A percentile compares a stretch with the other conserved stretches of the same genome.
phyloP scores from a whole-genome alignment of 208 protist genomes.

The Naegleria fowleri region DNA sequence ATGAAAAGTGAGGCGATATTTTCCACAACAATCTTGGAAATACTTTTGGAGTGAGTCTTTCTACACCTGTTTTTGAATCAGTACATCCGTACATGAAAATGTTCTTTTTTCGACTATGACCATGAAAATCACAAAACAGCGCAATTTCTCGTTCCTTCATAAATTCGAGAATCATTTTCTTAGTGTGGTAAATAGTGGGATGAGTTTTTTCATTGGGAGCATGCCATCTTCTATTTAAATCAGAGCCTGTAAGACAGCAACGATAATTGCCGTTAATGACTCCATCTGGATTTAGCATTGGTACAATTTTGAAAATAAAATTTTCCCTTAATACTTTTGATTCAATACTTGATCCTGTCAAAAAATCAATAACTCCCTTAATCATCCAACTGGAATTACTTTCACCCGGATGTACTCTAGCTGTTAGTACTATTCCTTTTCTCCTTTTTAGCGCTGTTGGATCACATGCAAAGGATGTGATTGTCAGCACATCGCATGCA shows the following conservation, averaged over 20 bases:
- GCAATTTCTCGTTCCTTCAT: conserved; percentile 63
- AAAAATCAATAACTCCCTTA: conserved; percentile 82
- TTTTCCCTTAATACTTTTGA: conserved; percentile 50
- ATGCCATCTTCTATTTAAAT: conserved; percentile 90
- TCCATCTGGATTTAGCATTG: conserved; percentile 96
- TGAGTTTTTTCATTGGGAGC: conserved; percentile 57
- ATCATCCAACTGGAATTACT: conserved; percentile 89
- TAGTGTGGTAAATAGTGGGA: conserved; percentile 65
- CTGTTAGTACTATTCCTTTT: conserved; percentile 67
- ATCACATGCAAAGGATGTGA: conserved; percentile 29
- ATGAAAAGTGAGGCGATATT: conserved; percentile 33
- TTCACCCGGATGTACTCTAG: conserved; percentile 94
- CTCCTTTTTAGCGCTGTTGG: conserved; percentile 18
- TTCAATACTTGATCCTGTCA: conserved; percentile 43
- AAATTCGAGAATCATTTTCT: conserved; percentile 22
- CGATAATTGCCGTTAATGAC: conserved; percentile 95
- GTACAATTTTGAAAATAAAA: conserved; percentile 88
- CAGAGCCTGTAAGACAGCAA: conserved; percentile 79
- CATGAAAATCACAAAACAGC: conserved; percentile 86
- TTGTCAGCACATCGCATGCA: background rate
- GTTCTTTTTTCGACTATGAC: conserved; percentile 84
- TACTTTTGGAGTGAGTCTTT: background rate
- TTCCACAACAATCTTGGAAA: conserved; percentile 29
- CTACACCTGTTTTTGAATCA: background rate
- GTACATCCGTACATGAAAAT: conserved; percentile 90